A percentile compares a stretch with the other conserved stretches of the same genome.
Evolutionary conservation across 305 asterid species (phyloP).

Genomic region (Ilex paraguariensis): DNA sequence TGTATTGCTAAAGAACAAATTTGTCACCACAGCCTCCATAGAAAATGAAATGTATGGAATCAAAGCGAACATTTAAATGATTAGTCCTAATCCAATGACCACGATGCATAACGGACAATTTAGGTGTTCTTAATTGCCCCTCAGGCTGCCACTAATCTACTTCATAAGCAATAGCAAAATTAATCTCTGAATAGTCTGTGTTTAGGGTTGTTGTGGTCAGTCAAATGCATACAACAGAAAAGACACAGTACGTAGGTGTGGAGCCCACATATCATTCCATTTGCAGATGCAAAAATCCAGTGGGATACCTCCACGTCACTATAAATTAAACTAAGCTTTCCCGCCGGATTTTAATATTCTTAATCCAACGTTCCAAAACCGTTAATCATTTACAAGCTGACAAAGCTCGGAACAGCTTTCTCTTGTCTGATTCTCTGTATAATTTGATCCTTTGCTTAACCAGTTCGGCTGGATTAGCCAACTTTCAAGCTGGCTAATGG

Average conservation of each 20-base stretch:
- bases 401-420: constrained; percentile 10
- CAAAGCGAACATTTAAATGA: constrained; percentile 25
- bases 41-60: constrained; percentile 30
- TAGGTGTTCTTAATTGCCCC: constrained; percentile 2
- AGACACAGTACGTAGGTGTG: constrained; percentile 1
- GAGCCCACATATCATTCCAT: no score
- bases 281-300: no score
- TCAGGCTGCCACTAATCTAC: background rate
- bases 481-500: no score
- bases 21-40: constrained; percentile 8
- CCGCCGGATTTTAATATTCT: constrained; percentile 5
- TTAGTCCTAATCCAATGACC: constrained; percentile 23
- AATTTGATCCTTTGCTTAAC: constrained; percentile 11
- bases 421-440: constrained; percentile 26
- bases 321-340: background rate
- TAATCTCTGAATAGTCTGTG: no score
- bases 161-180: no score
- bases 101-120: constrained; percentile 7
- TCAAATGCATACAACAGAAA: no score
- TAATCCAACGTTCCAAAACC: constrained; percentile 7
- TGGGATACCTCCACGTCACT: no score
- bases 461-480: no score
- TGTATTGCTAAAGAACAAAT: constrained; percentile 9
- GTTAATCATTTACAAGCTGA: constrained; percentile 19
- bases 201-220: no score